phyloP scores from a whole-genome alignment of 352 stramenopile species.

The Pythium chondricola region DNA sequence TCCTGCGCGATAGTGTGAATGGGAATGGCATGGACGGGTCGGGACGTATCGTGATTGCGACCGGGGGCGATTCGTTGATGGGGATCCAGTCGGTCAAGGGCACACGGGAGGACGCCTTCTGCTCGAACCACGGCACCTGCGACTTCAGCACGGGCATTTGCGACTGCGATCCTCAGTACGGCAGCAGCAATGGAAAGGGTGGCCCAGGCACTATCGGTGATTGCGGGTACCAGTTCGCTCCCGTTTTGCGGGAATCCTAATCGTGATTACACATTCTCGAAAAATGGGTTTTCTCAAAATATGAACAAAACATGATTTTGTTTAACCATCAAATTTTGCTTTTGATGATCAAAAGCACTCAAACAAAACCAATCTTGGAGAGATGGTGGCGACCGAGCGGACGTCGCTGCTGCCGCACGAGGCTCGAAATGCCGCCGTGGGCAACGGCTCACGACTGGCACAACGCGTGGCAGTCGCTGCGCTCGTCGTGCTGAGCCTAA shows the following conservation, averaged over 20 bases:
- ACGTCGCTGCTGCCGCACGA: constrained; percentile 8
- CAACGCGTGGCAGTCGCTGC: constrained; percentile 5
- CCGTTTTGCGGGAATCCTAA: neutral
- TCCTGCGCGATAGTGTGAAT: constrained; percentile 44
- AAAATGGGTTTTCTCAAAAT: neutral
- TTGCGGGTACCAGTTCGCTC: constrained; percentile 53
- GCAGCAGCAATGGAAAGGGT: constrained; percentile 66
- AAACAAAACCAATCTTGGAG: neutral
- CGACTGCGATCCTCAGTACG: constrained; percentile 53
- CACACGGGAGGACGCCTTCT: constrained; percentile 64
- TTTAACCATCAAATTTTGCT: neutral
- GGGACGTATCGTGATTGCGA: constrained; percentile 34
- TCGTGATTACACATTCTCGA: neutral
- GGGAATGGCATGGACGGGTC: constrained; percentile 51
- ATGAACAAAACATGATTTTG: neutral
- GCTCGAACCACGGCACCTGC: constrained; percentile 70
- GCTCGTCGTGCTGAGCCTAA: constrained; percentile 33
- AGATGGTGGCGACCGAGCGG: neutral
- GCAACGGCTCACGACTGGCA: too few species aligned
- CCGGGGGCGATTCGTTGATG: constrained; percentile 24
- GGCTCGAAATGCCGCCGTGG: neutral
- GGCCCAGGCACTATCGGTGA: constrained; percentile 56
- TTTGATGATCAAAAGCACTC: neutral
- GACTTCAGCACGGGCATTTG: constrained; percentile 60
- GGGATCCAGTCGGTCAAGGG: constrained; percentile 46